phyloP scores from a whole-genome alignment of 1,284 basidiomycete species.

The Cryptococcus wingfieldii region DNA sequence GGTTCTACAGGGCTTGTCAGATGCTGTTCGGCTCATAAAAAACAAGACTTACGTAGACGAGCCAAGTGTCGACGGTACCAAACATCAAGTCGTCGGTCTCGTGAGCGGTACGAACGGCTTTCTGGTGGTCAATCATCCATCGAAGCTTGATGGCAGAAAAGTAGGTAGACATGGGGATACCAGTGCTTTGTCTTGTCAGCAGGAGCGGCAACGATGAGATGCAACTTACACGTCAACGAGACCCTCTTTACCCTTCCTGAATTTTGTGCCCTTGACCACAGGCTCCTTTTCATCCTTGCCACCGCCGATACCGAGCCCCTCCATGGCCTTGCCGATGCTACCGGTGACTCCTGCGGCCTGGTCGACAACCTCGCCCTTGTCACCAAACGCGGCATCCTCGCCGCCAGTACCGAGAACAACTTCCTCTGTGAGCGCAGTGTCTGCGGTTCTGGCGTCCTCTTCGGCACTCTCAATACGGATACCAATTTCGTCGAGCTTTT shows the following conservation, averaged over 20 bases:
- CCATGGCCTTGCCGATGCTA: conserved; percentile 23
- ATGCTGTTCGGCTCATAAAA: background rate
- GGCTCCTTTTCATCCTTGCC: conserved; percentile 14
- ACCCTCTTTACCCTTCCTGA: conserved; percentile 61
- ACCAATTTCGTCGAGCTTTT: conserved; percentile 67
- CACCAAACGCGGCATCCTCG: conserved; percentile 31
- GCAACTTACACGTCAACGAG: conserved; percentile 64
- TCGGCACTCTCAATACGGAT: conserved; percentile 59
- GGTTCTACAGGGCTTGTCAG: conserved; percentile 57
- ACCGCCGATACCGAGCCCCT: conserved; percentile 25
- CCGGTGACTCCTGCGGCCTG: conserved; percentile 11
- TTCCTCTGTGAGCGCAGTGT: conserved; percentile 13
- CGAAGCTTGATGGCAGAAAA: conserved; percentile 93
- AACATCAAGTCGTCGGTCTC: conserved; percentile 78
- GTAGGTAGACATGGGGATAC: conserved; percentile 90
- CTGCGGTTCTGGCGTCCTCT: conserved; percentile 16
- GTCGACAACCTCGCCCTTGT: conserved; percentile 27
- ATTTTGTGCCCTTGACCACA: conserved; percentile 10
- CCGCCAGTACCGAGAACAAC: conserved; percentile 28
- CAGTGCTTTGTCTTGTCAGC: conserved; percentile 59
- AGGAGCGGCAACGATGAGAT: background rate
- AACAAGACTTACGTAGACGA: conserved; percentile 68
- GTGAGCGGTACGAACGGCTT: conserved; percentile 74
- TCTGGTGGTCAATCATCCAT: conserved; percentile 91
- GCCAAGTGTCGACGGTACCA: conserved; percentile 95